Base-by-base conservation (phyloP, 768 basidiomycete species). In the Paxillus rubicundulus region DNA sequence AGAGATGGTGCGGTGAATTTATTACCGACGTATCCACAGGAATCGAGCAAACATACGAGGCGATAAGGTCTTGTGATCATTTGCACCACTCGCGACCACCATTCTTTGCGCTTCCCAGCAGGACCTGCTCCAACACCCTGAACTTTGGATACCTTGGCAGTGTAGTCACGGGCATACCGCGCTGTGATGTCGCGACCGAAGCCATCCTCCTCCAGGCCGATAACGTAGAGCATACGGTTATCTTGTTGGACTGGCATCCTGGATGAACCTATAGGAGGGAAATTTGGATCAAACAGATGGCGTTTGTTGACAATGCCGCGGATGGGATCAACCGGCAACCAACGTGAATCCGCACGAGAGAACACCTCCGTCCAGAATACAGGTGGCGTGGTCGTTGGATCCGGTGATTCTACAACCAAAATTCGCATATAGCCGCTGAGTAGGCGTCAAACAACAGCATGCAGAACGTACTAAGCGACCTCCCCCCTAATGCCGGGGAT, bases 331-430 rank as follows among this genome's bases (percentile, higher is more conserved):
- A 98, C 86, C 0, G 94, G 86, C 13, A 98, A 72, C 97, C 97
- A 99, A 33, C 86, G 83, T 13, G 79, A 82, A 72, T 97, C 93
- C 7, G 94, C 84, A 18, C 91, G 85, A 8, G 92, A 95, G 72
- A 94, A 99, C 0, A 97, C 91, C 70, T 99, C 97, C 0, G 89
- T 91, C 97, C 97, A 99, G 69, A 94, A 92, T 4, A 94, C 86
- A 1, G 96, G 95, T 3, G 92, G 86, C 9, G 84, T 84, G 47
- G 57, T 76, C 34, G 71, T 73, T 46, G 86, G 86, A 69, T 89
- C 81, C 28, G 50, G 57, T 2, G 65, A 55, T 47, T 58, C 69
- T 69, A 54, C 9, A 18, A 46, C 56, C 9, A 40, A 8, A 38
- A 34, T 56, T 66, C 57, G 62, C 64, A 63, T 5, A 24, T 54